Evolutionary conservation across 2,329 filamentous ascomycete genomes (phyloP), one percentile per base, ranked within the genome.

Genomic region (Teratosphaeria gauchensis): DNA sequence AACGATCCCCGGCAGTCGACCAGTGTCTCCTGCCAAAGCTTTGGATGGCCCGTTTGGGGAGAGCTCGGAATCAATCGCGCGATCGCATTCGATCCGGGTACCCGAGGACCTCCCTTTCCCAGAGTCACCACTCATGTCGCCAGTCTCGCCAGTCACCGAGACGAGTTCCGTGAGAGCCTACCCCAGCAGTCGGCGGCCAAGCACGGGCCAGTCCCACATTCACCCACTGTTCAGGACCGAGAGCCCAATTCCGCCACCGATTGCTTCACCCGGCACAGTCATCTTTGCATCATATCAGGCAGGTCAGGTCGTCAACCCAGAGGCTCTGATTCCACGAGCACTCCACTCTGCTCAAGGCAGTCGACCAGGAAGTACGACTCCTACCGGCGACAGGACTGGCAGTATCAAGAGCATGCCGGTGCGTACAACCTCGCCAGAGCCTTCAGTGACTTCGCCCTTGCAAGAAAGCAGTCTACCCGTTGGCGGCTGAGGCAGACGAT

Each of bases 171-270:
- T 51, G 6, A 46, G 48, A 3, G 24, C 21, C 7, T 24, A 33
- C 7, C 33, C 60, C 4, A 33, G 42, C 5, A 35, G 42, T 6
- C 52, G 60, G 30, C 30, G 79, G 78, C 58, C 60, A 3, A 59
- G 57, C 35, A 57, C 53, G 4, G 33, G 28, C 65, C 86, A 90
- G 71, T 79, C 84, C 4, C 84, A 91, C 68, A 90, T 91, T 53
- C 88, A 91, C 70, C 88, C 88, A 7, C 79, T 91, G 2, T 91
- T 91, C 76, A 81, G 88, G 61, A 85, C 85, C 5, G 86, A 89
- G 68, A 88, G 84, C 33, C 86, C 86, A 0, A 80, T 79, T 1
- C 86, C 86, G 12, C 84, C 87, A 1, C 66, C 87, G 0, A 74
- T 82, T 5, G 79, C 81, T 1, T 88, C 86, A 0, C 84, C 86